Evolutionary conservation across 1,139 yeast genomes (phyloP).

Genomic region (Trichomonascaceae sp.): DNA sequence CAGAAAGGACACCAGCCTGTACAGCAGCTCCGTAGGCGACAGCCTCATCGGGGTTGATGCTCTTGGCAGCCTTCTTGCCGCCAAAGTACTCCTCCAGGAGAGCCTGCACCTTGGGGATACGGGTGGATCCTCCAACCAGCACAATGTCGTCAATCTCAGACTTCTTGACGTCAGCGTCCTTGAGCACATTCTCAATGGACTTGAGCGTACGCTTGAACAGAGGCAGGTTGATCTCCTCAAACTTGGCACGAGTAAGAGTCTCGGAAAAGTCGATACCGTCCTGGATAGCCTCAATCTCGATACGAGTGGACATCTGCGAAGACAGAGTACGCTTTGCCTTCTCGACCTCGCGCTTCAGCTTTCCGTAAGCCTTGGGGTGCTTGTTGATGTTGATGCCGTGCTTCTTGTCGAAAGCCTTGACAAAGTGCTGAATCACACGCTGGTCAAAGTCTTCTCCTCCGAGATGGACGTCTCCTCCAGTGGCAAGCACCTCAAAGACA

Average conservation of each 20-base stretch:
- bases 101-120: conserved; percentile 95
- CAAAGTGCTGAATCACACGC: conserved; percentile 76
- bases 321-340: conserved; percentile 93
- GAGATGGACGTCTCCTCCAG: conserved; percentile 82
- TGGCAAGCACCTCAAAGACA: conserved; percentile 75
- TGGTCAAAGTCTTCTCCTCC: conserved; percentile 97
- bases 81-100: conserved; percentile 75
- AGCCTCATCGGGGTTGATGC: conserved; percentile 96
- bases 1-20: conserved; percentile 91
- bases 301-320: conserved; percentile 77
- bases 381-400: conserved; percentile 61
- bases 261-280: conserved; percentile 94
- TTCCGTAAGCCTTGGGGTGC: conserved; percentile 71
- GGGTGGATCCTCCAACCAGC: conserved; percentile 93
- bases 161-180: conserved; percentile 77
- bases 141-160: conserved; percentile 83
- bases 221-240: conserved; percentile 83
- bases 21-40: conserved; percentile 98
- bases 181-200: conserved; percentile 87
- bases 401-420: conserved; percentile 80
- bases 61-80: conserved; percentile 90
- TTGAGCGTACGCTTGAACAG: conserved; percentile 79
- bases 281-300: conserved; percentile 88
- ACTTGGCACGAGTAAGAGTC: conserved; percentile 86
- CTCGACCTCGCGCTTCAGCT: conserved; percentile 91